Evolutionary conservation across 2,329 filamentous ascomycete species (phyloP).

Genomic region (Xylariales sp.): DNA sequence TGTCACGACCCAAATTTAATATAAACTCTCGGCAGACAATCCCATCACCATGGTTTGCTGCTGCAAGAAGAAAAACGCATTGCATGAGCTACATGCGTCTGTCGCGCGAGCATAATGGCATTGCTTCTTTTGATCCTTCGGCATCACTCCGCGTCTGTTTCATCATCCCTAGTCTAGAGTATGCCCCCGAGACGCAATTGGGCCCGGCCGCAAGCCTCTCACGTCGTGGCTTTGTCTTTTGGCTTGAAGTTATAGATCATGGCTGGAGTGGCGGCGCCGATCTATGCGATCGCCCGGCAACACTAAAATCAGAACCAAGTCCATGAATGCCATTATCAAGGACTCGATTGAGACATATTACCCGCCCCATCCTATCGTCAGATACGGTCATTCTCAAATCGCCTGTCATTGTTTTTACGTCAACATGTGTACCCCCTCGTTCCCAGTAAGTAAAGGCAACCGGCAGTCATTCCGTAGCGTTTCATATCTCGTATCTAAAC

Average conservation of each 20-base stretch:
- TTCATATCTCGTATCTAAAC: too few relatives aligned
- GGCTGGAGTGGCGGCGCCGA: constrained; percentile 19
- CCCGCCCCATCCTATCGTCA: background rate
- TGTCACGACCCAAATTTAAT: background rate
- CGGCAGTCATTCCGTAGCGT: too few relatives aligned
- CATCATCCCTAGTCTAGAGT: constrained; percentile 4
- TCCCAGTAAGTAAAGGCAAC: too few relatives aligned
- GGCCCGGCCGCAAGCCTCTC: constrained; percentile 20
- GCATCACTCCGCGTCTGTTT: constrained; percentile 17
- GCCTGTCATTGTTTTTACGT: background rate
- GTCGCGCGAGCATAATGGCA: constrained; percentile 1
- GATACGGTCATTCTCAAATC: background rate
- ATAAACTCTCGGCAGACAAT: background rate
- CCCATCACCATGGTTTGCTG: background rate
- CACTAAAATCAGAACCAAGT: background rate
- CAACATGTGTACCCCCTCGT: too few relatives aligned
- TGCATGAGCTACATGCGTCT: background rate
- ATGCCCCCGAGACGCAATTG: background rate
- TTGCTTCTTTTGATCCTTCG: constrained; percentile 24
- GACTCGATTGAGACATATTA: background rate
- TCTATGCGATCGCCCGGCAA: constrained; percentile 15
- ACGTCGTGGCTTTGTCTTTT: constrained; percentile 13
- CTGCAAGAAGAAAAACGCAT: background rate
- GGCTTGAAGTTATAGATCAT: constrained; percentile 6
- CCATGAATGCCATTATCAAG: background rate